Evolutionary conservation across 2,329 filamentous ascomycete genomes (phyloP).

Genomic region (Pyricularia sp.): DNA sequence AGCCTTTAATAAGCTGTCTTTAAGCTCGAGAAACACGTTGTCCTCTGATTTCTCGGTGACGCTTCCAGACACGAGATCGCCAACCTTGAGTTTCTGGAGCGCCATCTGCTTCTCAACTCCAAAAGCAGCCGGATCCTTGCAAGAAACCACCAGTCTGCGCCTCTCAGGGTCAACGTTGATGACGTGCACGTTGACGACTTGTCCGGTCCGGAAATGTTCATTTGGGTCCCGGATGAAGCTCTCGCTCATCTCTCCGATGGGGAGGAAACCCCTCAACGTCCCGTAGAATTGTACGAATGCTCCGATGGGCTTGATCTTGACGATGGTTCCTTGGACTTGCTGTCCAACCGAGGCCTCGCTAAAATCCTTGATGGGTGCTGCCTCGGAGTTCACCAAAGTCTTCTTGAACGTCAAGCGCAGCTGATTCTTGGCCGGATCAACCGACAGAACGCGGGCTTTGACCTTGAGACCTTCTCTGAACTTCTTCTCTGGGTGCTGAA

Average conservation of each 20-base stretch:
- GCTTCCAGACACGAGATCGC: constrained; percentile 62
- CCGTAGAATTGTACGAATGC: constrained; percentile 92
- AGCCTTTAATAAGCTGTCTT: constrained; percentile 62
- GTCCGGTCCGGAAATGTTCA: constrained; percentile 79
- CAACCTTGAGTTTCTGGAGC: constrained; percentile 59
- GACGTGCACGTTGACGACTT: constrained; percentile 86
- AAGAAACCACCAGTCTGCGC: constrained; percentile 71
- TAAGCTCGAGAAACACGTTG: constrained; percentile 63
- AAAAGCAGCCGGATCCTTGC: constrained; percentile 75
- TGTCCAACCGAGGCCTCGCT: constrained; percentile 59
- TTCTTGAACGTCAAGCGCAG: constrained; percentile 89
- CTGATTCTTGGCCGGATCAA: constrained; percentile 60
- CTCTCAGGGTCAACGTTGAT: constrained; percentile 61
- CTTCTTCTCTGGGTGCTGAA: constrained; percentile 92
- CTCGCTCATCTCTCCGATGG: constrained; percentile 95
- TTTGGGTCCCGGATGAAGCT: constrained; percentile 82
- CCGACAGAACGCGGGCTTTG: constrained; percentile 74
- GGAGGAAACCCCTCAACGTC: constrained; percentile 69
- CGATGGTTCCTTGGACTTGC: constrained; percentile 74
- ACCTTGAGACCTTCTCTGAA: constrained; percentile 78
- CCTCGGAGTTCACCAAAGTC: constrained; percentile 79
- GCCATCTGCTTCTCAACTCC: constrained; percentile 63
- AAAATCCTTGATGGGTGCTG: constrained; percentile 64
- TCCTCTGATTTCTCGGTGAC: constrained; percentile 73
- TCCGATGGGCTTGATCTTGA: constrained; percentile 65